These are phyloP conservation scores for Bauhinia variegata DNA, from an alignment of 306 rosid species.

Conservation along the genomic window DNA sequence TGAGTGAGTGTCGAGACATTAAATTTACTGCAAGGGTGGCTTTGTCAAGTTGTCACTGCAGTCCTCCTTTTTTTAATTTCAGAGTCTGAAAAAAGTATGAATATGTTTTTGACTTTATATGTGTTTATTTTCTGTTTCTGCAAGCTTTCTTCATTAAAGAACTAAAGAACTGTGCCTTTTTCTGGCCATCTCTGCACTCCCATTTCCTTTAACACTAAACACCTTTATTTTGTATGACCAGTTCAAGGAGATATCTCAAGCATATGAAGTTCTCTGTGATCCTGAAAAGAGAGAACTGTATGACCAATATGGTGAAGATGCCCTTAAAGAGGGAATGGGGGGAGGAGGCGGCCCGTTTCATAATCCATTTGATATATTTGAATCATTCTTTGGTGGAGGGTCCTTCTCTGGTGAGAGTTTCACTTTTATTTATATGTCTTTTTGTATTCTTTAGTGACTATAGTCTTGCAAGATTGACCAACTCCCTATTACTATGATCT, in stretches of 20 bases:
- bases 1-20: too few relatives aligned
- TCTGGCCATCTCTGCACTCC: neutral
- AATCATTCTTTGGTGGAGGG: constrained; percentile 62
- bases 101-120: too few relatives aligned
- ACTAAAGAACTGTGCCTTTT: neutral
- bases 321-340: constrained; percentile 77
- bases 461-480: constrained; percentile 16
- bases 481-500: constrained; percentile 8
- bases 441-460: constrained; percentile 13
- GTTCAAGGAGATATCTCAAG: constrained; percentile 83
- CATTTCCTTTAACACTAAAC: constrained; percentile 2
- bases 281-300: constrained; percentile 72
- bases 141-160: too few relatives aligned
- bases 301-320: constrained; percentile 85
- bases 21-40: too few relatives aligned
- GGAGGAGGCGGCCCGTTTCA: constrained; percentile 61
- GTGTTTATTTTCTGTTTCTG: too few relatives aligned
- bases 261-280: constrained; percentile 79
- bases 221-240: constrained; percentile 37
- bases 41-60: too few relatives aligned
- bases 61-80: too few relatives aligned
- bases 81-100: too few relatives aligned
- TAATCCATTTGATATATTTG: constrained; percentile 74
- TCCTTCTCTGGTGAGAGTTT: constrained; percentile 58
- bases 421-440: neutral